phyloP scores from a whole-genome alignment of 176 grass and related monocot species.

The Eragrostis curvula region DNA sequence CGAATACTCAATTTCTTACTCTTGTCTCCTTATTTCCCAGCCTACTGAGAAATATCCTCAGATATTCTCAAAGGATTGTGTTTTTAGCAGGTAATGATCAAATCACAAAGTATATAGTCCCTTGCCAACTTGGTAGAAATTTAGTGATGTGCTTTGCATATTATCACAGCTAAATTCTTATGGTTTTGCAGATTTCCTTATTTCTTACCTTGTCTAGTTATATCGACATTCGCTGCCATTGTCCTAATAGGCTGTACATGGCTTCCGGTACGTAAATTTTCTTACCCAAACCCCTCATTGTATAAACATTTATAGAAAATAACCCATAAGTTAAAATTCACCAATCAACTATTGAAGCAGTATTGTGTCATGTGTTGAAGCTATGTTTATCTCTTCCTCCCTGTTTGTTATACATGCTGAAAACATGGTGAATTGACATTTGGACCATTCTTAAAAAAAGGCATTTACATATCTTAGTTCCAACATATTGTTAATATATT shows the following conservation, averaged over 20 bases:
- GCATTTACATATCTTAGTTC: not conserved
- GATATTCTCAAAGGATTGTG: constrained; percentile 53
- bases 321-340: not conserved
- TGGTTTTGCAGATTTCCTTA: constrained; percentile 75
- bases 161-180: not conserved
- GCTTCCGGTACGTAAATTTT: constrained; percentile 67
- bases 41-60: constrained; percentile 77
- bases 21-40: constrained; percentile 5
- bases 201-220: constrained; percentile 65
- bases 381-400: not conserved
- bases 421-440: not conserved
- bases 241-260: constrained; percentile 73
- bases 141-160: not conserved
- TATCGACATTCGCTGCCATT: constrained; percentile 55
- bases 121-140: not conserved
- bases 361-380: not conserved
- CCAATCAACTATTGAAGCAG: not conserved
- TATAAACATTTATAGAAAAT: no score
- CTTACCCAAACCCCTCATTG: not conserved
- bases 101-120: constrained; percentile 20
- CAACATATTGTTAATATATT: not conserved
- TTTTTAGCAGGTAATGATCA: constrained; percentile 57
- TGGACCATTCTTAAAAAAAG: no score
- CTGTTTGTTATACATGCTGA: not conserved
- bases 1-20: no score